phyloP scores from a whole-genome alignment of 176 grass and related monocot genomes.

The Elymus sibiricus region DNA sequence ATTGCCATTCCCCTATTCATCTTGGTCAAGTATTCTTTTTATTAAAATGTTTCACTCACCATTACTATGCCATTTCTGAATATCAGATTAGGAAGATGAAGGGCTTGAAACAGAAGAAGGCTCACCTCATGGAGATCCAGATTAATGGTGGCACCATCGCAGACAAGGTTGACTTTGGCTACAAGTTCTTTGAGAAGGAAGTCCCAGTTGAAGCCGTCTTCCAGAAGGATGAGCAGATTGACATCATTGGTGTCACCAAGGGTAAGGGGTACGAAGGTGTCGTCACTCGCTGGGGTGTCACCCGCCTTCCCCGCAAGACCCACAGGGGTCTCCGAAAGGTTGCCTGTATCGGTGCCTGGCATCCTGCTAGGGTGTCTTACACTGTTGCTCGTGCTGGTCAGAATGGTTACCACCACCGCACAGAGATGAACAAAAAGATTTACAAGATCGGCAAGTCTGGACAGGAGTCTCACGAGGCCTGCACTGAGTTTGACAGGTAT shows the following conservation, averaged over 20 bases:
- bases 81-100: slow-evolving; percentile 96
- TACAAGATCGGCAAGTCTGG: slow-evolving; percentile 91
- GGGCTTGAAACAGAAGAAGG: slow-evolving; percentile 96
- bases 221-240: slow-evolving; percentile 96
- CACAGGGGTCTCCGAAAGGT: slow-evolving; percentile 98
- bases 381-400: slow-evolving; percentile 95
- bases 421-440: slow-evolving; percentile 96
- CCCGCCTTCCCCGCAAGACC: slow-evolving; percentile 92
- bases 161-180: slow-evolving; percentile 92
- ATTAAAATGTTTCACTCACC: neutral
- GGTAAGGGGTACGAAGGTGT: slow-evolving; percentile 99
- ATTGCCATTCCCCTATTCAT: neutral
- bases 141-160: slow-evolving; percentile 79
- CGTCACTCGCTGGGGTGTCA: slow-evolving; percentile 96
- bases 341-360: slow-evolving; percentile 98
- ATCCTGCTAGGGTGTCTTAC: slow-evolving; percentile 93
- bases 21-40: neutral
- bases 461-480: slow-evolving; percentile 58
- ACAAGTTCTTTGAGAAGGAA: slow-evolving; percentile 89
- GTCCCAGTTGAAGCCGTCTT: slow-evolving; percentile 83
- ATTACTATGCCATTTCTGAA: neutral
- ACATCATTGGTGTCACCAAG: slow-evolving; percentile 95
- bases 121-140: slow-evolving; percentile 98
- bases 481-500: slow-evolving; percentile 86
- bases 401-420: slow-evolving; percentile 95